These are phyloP conservation scores for Chaetomium tenue DNA, from an alignment of 495 filamentous ascomycete species.

Conservation along the genomic window DNA sequence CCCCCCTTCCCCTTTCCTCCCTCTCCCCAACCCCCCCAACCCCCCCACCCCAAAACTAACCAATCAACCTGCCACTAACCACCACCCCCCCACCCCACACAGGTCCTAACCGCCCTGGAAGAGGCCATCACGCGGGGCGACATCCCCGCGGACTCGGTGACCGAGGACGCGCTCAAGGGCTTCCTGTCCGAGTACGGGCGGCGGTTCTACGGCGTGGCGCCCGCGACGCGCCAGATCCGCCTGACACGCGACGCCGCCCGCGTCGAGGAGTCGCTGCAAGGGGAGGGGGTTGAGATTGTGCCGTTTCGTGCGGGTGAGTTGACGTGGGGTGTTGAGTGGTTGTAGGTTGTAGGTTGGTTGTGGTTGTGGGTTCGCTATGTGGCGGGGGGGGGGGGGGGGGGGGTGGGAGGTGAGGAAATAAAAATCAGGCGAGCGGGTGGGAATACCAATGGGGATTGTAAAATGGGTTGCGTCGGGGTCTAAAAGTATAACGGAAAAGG, in stretches of 20 bases:
- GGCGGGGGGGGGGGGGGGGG: too few relatives aligned
- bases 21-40: not conserved
- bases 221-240: slow-evolving; percentile 24
- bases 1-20: not conserved
- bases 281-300: slow-evolving; percentile 60
- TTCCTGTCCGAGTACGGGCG: slow-evolving; percentile 77
- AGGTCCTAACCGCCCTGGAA: slow-evolving; percentile 66
- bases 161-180: slow-evolving; percentile 63
- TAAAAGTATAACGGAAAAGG: too few relatives aligned
- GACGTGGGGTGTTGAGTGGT: slow-evolving; percentile 59
- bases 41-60: not conserved
- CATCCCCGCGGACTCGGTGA: slow-evolving; percentile 62
- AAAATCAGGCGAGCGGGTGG: too few relatives aligned
- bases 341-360: slow-evolving; percentile 36
- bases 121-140: slow-evolving; percentile 64
- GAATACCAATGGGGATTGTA: too few relatives aligned
- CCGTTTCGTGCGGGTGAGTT: slow-evolving; percentile 66
- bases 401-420: too few relatives aligned
- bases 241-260: slow-evolving; percentile 25
- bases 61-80: not conserved
- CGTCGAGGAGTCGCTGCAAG: slow-evolving; percentile 37
- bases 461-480: too few relatives aligned
- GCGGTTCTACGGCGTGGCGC: slow-evolving; percentile 58
- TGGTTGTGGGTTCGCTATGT: too few relatives aligned
- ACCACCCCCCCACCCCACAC: not conserved